Evolutionary conservation across 441 rosid genomes (phyloP), one percentile per base, ranked within the genome.

Genomic region (Gossypium davidsonii): DNA sequence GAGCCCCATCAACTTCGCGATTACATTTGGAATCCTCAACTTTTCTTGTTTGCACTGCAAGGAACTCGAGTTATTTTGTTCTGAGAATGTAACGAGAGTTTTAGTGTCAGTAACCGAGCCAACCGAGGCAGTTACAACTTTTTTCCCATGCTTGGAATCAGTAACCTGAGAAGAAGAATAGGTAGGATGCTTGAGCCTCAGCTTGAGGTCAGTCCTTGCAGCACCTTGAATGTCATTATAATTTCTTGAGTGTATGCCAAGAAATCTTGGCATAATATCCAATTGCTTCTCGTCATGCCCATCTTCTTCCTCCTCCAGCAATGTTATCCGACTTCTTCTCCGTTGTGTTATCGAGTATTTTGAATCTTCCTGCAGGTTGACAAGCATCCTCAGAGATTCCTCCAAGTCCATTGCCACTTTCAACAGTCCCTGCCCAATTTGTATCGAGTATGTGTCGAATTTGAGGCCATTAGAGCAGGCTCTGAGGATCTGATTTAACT

Each of bases 1-100:
- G 15, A 89, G 66, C 59, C 98, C 97, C 94, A 91, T 95, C 65
- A 91, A 74, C 88, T 93, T 90, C 9, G 95, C 99, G 48, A 93
- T 87, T 52, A 93, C 93, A 81, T 81, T 93, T 26, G 98, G 90
- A 65, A 93, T 90, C 80, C 97, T 89, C 42, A 78, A 88, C 59
- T 87, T 95, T 18, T 85, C 94, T 10, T 80, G 72, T 72, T 85
- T 89, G 48, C 76, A 42, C 55, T 72, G 81, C 31, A 80, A 6
- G 6, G 90, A 78, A 74, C 73, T 82, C 3, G 78, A 65, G 2
- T 58, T 74, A 39, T 79, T 81, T 76, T 82, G 79, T 1, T 72
- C 87, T 23, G 83, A 78, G 71, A 78, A 79, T 57, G 79, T 55
- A 68, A 71, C 17, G 6, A 34, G 58, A 59, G 49, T 69, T 21